A percentile compares a stretch with the other conserved stretches of the same genome.
These are phyloP conservation scores for Penicillium tannophilum DNA, from an alignment of 495 filamentous ascomycete species.

Conservation along the genomic window DNA sequence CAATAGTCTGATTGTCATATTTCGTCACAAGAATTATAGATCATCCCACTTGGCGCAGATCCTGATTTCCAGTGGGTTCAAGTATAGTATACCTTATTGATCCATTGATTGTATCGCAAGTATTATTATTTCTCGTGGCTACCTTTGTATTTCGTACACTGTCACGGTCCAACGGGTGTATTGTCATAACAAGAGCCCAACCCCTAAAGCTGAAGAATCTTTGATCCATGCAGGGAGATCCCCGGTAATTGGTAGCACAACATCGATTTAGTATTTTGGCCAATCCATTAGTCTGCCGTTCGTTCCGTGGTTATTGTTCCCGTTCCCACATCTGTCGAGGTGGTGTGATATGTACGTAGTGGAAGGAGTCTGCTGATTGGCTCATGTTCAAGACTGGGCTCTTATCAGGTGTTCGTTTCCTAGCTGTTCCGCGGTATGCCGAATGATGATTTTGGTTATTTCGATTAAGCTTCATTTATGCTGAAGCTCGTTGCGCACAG, in stretches of 20 bases:
- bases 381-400: neutral
- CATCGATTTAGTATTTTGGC: neutral
- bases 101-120: too few species aligned
- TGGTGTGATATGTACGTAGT: slow-evolving; percentile 16
- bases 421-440: slow-evolving; percentile 15
- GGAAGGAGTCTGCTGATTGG: slow-evolving; percentile 8
- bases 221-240: slow-evolving; percentile 21
- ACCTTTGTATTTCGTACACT: neutral
- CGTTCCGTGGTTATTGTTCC: neutral
- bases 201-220: slow-evolving; percentile 6
- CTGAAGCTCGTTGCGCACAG: too few species aligned
- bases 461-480: neutral
- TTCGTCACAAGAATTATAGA: neutral
- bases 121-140: too few species aligned
- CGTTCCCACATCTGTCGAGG: neutral
- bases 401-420: neutral
- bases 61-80: too few species aligned
- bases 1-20: neutral
- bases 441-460: neutral
- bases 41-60: neutral
- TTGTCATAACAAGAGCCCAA: neutral
- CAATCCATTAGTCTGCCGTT: neutral
- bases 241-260: slow-evolving; percentile 13
- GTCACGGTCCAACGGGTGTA: too few species aligned
- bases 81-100: too few species aligned